Evolutionary conservation across 2,329 filamentous ascomycete species (phyloP), one percentile per base, ranked within the genome.

Genomic region (Nemania serpens): DNA sequence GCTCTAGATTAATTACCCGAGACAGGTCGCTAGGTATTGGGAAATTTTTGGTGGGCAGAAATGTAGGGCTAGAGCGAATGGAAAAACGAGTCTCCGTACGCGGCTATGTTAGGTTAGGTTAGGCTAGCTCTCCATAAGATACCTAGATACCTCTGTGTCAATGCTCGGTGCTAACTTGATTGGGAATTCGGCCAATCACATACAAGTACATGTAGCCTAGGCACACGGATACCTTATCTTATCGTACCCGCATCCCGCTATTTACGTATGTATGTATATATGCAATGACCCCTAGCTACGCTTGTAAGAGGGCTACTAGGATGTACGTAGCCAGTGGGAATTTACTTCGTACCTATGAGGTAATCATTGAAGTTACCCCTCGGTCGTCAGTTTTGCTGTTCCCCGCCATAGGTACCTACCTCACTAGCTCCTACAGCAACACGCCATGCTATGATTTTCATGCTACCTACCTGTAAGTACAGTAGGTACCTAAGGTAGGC

Each of bases 1-100:
- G 70, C 66, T 69, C 68, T 69, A 61, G 62, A 67, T 69, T 64
- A 59, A 68, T 69, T 71, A 68, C 59, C 64, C 63, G 61, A 68
- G 67, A 66, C 59, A 68, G 65, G 68, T 66, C 62, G 64, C 66
- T 70, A 68, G 60, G 63, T 60, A 65, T 29, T 29, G 25, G 66
- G 67, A 71, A 70, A 68, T 71, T 71, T 72, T 70, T 71, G 69
- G 69, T 71, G 70, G 70, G 69, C 58, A 61, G 64, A 66, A 62
- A 68, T 68, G 68, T 72, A 72, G 70, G 70, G 70, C 61, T 72
- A 69, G 64, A 66, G 64, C 52, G 63, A 66, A 56, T 64, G 69
- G 69, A 71, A 72, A 71, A 72, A 70, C 63, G 58, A 69, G 66
- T 47, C 51, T 69, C 69, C 70, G 70, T 29, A 18, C 22, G 42